Percentiles rank a stretch among this genome's conserved stretches.
phyloP scores from a whole-genome alignment of 1,284 basidiomycete genomes.

The Pulchroboletus neoregius region DNA sequence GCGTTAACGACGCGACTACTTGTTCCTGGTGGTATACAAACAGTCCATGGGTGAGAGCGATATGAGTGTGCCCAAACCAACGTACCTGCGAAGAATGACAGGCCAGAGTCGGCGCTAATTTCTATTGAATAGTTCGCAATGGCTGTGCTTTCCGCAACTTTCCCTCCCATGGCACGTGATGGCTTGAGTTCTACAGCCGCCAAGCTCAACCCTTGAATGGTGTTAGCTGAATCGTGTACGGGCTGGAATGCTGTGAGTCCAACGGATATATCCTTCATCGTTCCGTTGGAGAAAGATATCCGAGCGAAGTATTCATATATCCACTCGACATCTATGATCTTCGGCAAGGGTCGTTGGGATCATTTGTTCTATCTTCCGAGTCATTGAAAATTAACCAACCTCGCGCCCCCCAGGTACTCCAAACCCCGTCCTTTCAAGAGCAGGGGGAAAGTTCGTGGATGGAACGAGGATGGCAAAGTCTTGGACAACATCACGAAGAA shows the following conservation, averaged over 20 bases:
- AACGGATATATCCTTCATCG: conserved; percentile 12
- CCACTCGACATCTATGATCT: conserved; percentile 6
- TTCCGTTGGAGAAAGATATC: conserved; percentile 16
- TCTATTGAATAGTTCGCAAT: conserved; percentile 4
- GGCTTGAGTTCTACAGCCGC: background rate
- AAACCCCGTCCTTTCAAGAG: background rate
- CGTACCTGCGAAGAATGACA: conserved; percentile 10
- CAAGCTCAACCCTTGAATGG: background rate
- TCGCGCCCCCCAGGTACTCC: background rate
- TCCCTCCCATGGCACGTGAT: fast-evolving
- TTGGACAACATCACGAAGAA: conserved; percentile 8
- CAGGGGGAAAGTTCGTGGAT: conserved; percentile 15
- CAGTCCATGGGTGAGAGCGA: background rate
- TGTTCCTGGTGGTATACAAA: background rate
- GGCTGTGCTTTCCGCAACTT: background rate
- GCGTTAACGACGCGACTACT: conserved; percentile 1
- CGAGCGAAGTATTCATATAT: conserved; percentile 23
- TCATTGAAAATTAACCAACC: background rate
- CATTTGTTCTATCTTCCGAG: background rate
- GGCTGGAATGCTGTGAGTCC: conserved; percentile 18
- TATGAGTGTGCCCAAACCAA: background rate
- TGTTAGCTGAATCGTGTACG: background rate
- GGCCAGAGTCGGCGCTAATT: background rate
- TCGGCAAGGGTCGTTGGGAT: background rate
- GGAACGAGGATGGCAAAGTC: conserved; percentile 13